Base-by-base conservation (phyloP, 2,329 filamentous ascomycete genomes). In the Alternaria panax region DNA sequence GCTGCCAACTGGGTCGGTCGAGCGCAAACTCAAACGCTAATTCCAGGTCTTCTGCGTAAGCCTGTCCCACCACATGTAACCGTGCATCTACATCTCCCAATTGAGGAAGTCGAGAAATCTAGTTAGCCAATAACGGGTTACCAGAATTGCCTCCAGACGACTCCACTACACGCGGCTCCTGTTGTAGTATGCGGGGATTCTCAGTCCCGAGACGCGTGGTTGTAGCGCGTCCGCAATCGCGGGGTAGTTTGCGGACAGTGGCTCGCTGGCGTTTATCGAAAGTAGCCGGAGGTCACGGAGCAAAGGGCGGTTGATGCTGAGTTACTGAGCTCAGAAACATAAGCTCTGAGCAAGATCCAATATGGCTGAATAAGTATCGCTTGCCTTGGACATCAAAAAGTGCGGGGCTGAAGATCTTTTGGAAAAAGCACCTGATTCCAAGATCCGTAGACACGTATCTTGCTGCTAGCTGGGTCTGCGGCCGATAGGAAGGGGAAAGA, bases 101-200 rank as follows among this genome's bases (percentile, higher is more conserved):
- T 54, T 40, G 20, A 50, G 48, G 30, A 55, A 36, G 32, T 42
- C 42, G 30, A 38, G 27, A 5, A 45, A 43, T 34, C 28, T 40
- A 18, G 56, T 45, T 34, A 38, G 38, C 65, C 62, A 66, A 65
- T 64, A 46, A 46, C 4, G 12, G 11, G n/a, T 12, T 6, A 2
- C 22, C 12, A 51, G 12, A 24, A 32, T 18, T 25, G 16, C 43
- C 27, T 51, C 43, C 54, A 51, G 58, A 36, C 50, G 51, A 54
- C 54, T 57, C 64, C 51, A 58, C 56, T 18, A 54, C 51, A 62
- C 69, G 69, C 67, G 69, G 69, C 67, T 71, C 68, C 62, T 55
- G 51, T 36, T 45, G 38, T 56, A 59, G 54, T 57, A 66, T 64
- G 64, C 60, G 69, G 66, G 64, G 61, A 58, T 65, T 62, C 65